Evolutionary conservation across 352 stramenopile genomes (phyloP).

Genomic region (Phytophthora idaei): DNA sequence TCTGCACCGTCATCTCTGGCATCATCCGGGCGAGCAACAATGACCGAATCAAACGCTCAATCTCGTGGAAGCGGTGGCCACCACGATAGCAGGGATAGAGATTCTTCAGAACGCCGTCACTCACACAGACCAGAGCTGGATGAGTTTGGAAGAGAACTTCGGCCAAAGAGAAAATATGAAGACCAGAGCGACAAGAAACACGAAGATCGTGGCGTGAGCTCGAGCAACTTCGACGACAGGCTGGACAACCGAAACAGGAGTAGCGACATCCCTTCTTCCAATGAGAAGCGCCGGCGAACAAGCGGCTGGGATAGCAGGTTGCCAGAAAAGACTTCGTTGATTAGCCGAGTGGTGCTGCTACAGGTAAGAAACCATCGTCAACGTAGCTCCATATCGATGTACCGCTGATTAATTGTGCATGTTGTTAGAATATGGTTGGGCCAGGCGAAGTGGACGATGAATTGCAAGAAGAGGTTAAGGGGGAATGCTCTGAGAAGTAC

Average conservation of each 20-base stretch:
- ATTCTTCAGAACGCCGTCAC: constrained; percentile 1
- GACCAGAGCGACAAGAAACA: constrained; percentile 10
- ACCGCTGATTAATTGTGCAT: not conserved
- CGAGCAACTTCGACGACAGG: constrained; percentile 1
- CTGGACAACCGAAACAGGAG: not conserved
- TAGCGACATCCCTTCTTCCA: constrained; percentile 1
- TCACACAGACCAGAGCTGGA: constrained; percentile 19
- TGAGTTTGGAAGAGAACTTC: constrained; percentile 41
- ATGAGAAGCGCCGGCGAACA: constrained; percentile 33
- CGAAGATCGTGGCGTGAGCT: constrained; percentile 5
- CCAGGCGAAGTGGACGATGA: constrained; percentile 90
- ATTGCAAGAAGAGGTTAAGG: constrained; percentile 87
- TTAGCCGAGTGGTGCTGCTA: constrained; percentile 40
- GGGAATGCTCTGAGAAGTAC: constrained; percentile 87
- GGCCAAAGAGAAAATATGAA: constrained; percentile 20
- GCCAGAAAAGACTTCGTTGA: constrained; percentile 2
- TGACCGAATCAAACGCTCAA: constrained; percentile 5
- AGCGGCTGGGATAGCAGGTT: constrained; percentile 36
- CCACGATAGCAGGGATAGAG: constrained; percentile 10
- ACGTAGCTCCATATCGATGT: not conserved
- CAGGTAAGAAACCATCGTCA: constrained; percentile 24
- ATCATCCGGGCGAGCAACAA: not conserved
- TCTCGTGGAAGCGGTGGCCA: not conserved
- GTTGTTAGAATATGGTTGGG: constrained; percentile 89
- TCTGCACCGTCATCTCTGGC: constrained; percentile 8